Evolutionary conservation across 139 green algal genomes (phyloP), one percentile per base, ranked within the genome.

Genomic region (Coccomyxa sp.): DNA sequence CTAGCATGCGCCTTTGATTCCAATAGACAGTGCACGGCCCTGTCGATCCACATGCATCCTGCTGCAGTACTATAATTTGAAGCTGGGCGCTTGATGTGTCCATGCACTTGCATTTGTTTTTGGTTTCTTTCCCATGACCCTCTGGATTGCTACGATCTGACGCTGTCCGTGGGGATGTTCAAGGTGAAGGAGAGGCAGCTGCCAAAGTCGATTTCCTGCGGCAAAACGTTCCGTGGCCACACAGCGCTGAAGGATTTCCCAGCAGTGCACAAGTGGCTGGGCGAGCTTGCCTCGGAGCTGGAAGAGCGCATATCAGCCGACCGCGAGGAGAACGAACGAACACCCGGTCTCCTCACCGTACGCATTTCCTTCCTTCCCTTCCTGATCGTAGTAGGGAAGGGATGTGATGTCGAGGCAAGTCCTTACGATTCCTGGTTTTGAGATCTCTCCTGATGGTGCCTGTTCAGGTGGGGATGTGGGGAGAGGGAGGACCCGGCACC

Each of bases 191-290:
- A 89, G 31, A 88, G 95, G 31, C 84, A 89, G 27, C 86, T 93
- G 83, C 91, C 92, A 32, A 95, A 97, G 87, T 89, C 77, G 16
- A 71, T 95, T 14, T 85, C 82, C 76, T 96, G 92, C 78, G 89
- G 92, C 32, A 98, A 98, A 81, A 97, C 93, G 3, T 98, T 98
- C 86, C 79, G 89, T 23, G 91, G 91, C 0, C 58, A 67, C 27
- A 80, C 76, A 25, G 81, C 85, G 10, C 80, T 95, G 58, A 51
- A 58, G 13, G 83, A 83, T 28, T 76, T 95, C 17, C 60, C 77
- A 10, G 78, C 71, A 0, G 90, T 95, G 59, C 82, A 88, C 60
- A 67, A 84, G 27, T 97, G 94, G 93, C 85, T 96, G 74, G 31
- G 28, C 18, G 79, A 87, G 83, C 79, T 87, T 23, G 87, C 32